phyloP scores from a whole-genome alignment of 176 grass and related monocot genomes.

The Bolboschoenus planiculmis region DNA sequence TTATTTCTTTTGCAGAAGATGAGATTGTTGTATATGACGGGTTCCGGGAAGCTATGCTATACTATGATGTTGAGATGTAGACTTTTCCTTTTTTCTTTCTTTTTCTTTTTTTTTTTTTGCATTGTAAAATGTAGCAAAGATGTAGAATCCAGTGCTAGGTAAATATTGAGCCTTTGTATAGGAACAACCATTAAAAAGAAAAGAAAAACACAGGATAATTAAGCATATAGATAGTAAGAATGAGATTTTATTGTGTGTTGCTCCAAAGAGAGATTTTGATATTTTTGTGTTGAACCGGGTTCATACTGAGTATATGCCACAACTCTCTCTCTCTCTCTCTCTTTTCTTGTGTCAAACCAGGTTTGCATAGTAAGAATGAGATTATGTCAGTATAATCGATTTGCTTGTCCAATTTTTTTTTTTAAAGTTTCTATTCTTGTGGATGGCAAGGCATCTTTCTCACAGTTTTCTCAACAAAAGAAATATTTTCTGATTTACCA shows the following conservation, averaged over 20 bases:
- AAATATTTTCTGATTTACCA: not conserved
- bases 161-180: not conserved
- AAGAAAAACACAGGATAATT: constrained; percentile 5
- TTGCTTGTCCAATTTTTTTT: no score
- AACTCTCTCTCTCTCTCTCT: not conserved
- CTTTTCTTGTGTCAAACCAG: no score
- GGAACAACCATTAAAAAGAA: not conserved
- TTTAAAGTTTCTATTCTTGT: no score
- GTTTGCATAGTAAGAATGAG: no score
- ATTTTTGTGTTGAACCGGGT: not conserved
- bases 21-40: not conserved
- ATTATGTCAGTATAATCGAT: no score
- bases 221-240: not conserved
- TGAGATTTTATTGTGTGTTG: not conserved
- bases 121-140: constrained; percentile 17
- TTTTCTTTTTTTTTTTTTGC: not conserved
- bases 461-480: not conserved
- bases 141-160: not conserved
- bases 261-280: not conserved
- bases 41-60: not conserved
- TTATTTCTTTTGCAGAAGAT: not conserved
- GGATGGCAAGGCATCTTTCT: not conserved
- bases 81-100: not conserved
- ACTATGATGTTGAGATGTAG: not conserved
- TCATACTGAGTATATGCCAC: not conserved